Conservation (phyloP, 78 protist genomes). For the Dictyostelium intermedium region DNA sequence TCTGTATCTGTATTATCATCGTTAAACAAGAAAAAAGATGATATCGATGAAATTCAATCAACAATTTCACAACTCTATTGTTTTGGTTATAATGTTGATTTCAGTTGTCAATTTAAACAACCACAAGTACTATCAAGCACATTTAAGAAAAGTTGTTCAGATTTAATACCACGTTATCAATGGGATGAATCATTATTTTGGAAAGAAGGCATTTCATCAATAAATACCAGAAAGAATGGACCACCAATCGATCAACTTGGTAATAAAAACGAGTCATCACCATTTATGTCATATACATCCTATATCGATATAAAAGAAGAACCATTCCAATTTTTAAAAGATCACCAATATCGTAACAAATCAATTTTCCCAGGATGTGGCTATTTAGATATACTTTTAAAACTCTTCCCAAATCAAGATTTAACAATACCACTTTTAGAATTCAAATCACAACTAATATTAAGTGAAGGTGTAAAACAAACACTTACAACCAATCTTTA, state of each 20-base stretch:
- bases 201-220: background rate
- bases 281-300: background rate
- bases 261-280: background rate
- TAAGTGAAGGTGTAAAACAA: background rate
- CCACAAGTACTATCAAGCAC: no score
- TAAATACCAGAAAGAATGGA: background rate
- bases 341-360: slow-evolving; percentile 16
- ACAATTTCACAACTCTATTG: slow-evolving; percentile 8
- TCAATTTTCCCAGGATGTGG: slow-evolving; percentile 19
- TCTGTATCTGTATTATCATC: background rate
- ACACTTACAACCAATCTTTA: background rate
- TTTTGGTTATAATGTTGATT: background rate
- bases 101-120: background rate
- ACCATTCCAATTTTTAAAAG: slow-evolving; percentile 46
- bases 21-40: background rate
- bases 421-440: background rate
- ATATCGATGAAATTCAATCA: background rate
- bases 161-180: background rate
- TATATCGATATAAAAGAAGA: background rate
- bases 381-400: slow-evolving; percentile 10
- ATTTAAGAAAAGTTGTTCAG: background rate
- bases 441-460: slow-evolving; percentile 16
- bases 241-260: background rate
- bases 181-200: slow-evolving; percentile 1
- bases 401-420: slow-evolving; percentile 2